Conservation (phyloP, 345 rosid species). For the Nasturtium officinale region DNA sequence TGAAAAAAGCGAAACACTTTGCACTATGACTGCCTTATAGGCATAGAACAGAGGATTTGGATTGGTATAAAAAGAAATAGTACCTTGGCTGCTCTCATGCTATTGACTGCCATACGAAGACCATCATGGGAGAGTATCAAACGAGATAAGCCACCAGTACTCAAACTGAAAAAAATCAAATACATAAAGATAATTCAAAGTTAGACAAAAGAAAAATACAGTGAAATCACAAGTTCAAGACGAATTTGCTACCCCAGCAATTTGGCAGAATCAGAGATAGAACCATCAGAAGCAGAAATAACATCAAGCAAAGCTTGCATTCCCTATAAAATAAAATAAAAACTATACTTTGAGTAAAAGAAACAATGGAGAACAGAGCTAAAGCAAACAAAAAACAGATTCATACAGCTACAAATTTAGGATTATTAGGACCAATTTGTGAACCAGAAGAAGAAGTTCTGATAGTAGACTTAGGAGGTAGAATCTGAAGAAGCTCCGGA, state of each 20-base stretch:
- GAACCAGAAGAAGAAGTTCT: slow-evolving; percentile 72
- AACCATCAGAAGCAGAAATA: slow-evolving; percentile 71
- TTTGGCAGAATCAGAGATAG: slow-evolving; percentile 79
- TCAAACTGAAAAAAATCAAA: slow-evolving; percentile 59
- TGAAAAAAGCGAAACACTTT: not conserved
- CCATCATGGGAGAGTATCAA: slow-evolving; percentile 82
- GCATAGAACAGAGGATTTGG: slow-evolving; percentile 8
- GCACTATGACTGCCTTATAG: not conserved
- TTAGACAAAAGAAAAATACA: not conserved
- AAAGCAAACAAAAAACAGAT: not conserved
- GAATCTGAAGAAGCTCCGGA: slow-evolving; percentile 79
- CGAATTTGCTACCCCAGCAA: slow-evolving; percentile 58
- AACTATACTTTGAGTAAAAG: not conserved
- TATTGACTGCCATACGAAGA: slow-evolving; percentile 82
- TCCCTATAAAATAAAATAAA: slow-evolving; percentile 59
- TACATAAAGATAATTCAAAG: not conserved
- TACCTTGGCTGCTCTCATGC: slow-evolving; percentile 79
- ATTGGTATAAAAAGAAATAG: not conserved
- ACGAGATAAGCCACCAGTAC: slow-evolving; percentile 92
- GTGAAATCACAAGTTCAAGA: not conserved
- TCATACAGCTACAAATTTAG: slow-evolving; percentile 73
- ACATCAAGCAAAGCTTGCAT: slow-evolving; percentile 91
- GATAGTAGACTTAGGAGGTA: slow-evolving; percentile 75
- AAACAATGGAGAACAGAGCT: not conserved
- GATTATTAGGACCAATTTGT: slow-evolving; percentile 92